A percentile compares a stretch with the other conserved stretches of the same genome.
phyloP scores from a whole-genome alignment of 139 green algal genomes.

The Eudorina sp. region DNA sequence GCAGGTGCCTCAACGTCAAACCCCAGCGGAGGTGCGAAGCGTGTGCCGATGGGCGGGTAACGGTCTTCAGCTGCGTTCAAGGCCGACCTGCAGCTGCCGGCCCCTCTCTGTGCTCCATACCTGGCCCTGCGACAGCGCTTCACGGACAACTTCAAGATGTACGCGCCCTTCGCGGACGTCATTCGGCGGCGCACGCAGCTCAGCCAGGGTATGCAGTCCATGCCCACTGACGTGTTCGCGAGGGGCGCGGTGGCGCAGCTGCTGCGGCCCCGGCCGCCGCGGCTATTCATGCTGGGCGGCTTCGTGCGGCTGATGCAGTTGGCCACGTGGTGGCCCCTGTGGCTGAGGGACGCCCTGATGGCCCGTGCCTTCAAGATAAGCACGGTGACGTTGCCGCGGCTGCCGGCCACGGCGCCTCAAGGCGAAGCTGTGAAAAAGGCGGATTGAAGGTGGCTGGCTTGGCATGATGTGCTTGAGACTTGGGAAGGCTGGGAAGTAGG shows the following conservation, averaged over 20 bases:
- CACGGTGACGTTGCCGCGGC: background rate
- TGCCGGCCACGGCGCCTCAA: background rate
- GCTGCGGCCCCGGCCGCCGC: slow-evolving; percentile 10
- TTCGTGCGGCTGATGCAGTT: background rate
- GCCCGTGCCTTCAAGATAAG: background rate
- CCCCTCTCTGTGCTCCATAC: background rate
- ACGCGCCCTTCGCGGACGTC: background rate
- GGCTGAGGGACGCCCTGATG: slow-evolving; percentile 13
- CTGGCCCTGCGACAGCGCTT: background rate
- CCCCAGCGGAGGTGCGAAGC: too few species aligned
- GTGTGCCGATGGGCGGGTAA: too few species aligned
- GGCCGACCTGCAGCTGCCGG: background rate
- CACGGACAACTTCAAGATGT: background rate
- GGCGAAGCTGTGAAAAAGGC: background rate
- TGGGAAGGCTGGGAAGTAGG: too few species aligned
- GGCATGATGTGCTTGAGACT: too few species aligned
- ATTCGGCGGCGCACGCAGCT: background rate
- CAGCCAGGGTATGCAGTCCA: slow-evolving; percentile 18
- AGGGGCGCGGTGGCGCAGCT: slow-evolving; percentile 1
- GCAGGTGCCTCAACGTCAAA: too few species aligned
- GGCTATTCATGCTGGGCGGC: background rate
- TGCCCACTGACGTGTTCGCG: slow-evolving; percentile 40
- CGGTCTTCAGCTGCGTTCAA: background rate
- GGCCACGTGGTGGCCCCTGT: background rate
- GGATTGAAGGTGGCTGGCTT: too few species aligned